Percentiles rank a stretch among this genome's conserved stretches.
Conservation (phyloP, 495 filamentous ascomycete species). For the Hypoxylon fuscum region DNA sequence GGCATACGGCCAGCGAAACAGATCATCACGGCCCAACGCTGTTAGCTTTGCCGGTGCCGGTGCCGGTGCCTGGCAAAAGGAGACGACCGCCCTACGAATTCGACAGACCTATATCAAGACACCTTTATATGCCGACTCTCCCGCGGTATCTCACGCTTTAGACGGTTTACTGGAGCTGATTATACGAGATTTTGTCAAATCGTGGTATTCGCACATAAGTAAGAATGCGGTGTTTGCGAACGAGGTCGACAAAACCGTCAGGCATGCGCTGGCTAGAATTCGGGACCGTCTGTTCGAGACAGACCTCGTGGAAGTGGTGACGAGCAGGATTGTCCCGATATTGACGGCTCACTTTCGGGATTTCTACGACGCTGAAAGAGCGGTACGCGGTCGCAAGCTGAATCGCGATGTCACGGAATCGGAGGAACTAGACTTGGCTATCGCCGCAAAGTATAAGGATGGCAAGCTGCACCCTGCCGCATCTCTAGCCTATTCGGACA, state of each 20-base stretch:
- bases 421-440: slow-evolving; percentile 92
- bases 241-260: slow-evolving; percentile 82
- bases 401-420: slow-evolving; percentile 93
- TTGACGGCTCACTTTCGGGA: slow-evolving; percentile 91
- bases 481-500: slow-evolving; percentile 81
- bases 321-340: slow-evolving; percentile 84
- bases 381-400: slow-evolving; percentile 84
- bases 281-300: slow-evolving; percentile 72
- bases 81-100: slow-evolving; percentile 67
- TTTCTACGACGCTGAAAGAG: slow-evolving; percentile 88
- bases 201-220: slow-evolving; percentile 91
- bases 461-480: slow-evolving; percentile 91
- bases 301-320: slow-evolving; percentile 82
- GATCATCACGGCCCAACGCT: slow-evolving; percentile 53
- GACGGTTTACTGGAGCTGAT: slow-evolving; percentile 82
- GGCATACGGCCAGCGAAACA: slow-evolving; percentile 48
- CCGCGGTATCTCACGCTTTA: slow-evolving; percentile 79
- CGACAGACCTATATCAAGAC: slow-evolving; percentile 59
- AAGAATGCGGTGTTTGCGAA: slow-evolving; percentile 79
- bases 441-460: slow-evolving; percentile 89
- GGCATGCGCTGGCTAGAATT: slow-evolving; percentile 75
- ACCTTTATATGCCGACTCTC: slow-evolving; percentile 80
- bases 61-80: slow-evolving; percentile 71
- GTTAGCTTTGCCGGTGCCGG: slow-evolving; percentile 70
- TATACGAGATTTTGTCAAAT: slow-evolving; percentile 83